Conservation (phyloP, 768 basidiomycete species). For the Chalciporus sphaerocephalus region DNA sequence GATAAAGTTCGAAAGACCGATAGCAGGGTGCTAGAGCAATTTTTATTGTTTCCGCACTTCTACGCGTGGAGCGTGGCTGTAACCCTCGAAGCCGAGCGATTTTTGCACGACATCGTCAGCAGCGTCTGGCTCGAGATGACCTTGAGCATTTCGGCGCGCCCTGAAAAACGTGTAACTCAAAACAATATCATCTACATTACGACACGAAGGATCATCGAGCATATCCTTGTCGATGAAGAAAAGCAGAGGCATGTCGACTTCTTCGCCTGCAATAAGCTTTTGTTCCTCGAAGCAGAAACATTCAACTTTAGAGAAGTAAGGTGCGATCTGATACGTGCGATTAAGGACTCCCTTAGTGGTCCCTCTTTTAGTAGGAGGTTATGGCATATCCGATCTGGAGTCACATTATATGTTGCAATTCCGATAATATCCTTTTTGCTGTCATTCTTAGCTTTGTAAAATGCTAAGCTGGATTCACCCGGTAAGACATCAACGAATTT, state of each 20-base stretch:
- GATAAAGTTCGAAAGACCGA: background rate
- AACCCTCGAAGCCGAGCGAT: conserved; percentile 71
- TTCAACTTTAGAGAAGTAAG: conserved; percentile 98
- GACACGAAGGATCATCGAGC: conserved; percentile 85
- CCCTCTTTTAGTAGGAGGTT: background rate
- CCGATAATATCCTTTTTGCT: conserved; percentile 89
- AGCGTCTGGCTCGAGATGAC: conserved; percentile 90
- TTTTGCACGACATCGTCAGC: conserved; percentile 71
- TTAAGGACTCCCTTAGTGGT: background rate
- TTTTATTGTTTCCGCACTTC: conserved; percentile 18
- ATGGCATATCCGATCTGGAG: conserved; percentile 82
- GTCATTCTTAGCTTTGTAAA: conserved; percentile 89
- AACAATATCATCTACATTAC: conserved; percentile 85
- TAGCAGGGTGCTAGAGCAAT: background rate
- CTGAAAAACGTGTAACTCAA: conserved; percentile 98
- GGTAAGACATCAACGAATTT: conserved; percentile 86
- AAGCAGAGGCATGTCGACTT: conserved; percentile 95
- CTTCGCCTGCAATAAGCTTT: conserved; percentile 87
- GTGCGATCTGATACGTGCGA: conserved; percentile 64
- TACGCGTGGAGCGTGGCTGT: conserved; percentile 43
- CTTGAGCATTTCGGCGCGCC: conserved; percentile 82
- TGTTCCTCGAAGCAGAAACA: conserved; percentile 99
- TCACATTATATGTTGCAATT: conserved; percentile 98
- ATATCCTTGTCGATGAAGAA: conserved; percentile 99
- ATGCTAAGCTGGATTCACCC: conserved; percentile 93